Percentiles rank a stretch among this genome's conserved stretches.
phyloP scores from a whole-genome alignment of 23 red algal genomes.

The Gracilaria gracilis region DNA sequence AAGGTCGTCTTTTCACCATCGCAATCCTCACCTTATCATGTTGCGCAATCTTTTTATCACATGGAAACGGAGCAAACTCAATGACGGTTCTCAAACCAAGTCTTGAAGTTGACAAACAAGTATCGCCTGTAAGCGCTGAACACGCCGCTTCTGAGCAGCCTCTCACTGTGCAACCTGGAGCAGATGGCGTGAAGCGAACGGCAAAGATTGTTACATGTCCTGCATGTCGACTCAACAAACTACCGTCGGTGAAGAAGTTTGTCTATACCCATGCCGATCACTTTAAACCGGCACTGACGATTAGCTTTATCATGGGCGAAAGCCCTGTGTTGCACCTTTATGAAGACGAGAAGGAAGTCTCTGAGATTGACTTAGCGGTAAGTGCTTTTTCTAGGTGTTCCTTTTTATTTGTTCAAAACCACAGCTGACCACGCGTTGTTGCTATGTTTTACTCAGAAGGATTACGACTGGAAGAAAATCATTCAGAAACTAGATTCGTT shows the following conservation, averaged over 20 bases:
- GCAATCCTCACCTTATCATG: background rate
- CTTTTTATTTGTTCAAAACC: background rate
- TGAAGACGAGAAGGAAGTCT: constrained; percentile 40
- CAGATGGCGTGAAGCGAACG: background rate
- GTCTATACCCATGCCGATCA: constrained; percentile 23
- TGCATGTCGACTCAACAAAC: constrained; percentile 21
- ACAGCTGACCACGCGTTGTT: background rate
- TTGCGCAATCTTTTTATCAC: background rate
- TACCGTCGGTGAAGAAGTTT: constrained; percentile 46
- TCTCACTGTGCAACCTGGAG: background rate
- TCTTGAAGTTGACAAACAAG: background rate
- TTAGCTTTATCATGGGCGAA: constrained; percentile 30
- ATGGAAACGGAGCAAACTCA: background rate
- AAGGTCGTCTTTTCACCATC: background rate
- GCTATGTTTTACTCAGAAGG: background rate
- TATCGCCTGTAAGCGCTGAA: background rate
- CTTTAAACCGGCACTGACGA: constrained; percentile 8
- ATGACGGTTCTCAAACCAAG: background rate
- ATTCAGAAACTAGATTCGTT: constrained; percentile 32
- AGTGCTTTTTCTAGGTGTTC: background rate
- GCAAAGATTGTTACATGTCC: constrained; percentile 54
- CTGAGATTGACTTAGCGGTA: constrained; percentile 24
- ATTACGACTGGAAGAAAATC: constrained; percentile 29
- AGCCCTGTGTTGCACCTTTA: constrained; percentile 48
- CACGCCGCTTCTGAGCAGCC: background rate